Evolutionary conservation across 371 early-diverging fungal species (phyloP), one percentile per base, ranked within the genome.

Genomic region (Dichotomocladium elegans): DNA sequence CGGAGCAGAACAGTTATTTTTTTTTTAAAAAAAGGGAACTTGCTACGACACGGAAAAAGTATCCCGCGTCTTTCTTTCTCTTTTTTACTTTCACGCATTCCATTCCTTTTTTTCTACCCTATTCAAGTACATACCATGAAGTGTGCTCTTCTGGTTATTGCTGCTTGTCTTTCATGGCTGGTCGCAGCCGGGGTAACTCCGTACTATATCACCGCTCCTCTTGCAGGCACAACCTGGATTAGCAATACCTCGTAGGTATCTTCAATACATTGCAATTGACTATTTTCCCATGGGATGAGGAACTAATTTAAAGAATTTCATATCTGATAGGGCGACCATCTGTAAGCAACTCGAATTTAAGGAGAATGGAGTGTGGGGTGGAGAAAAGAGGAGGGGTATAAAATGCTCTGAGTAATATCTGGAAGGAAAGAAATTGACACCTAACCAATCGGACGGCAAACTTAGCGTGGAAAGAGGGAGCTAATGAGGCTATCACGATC

Each of bases 381-480:
- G n/a, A n/a, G n/a, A n/a, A n/a, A n/a, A n/a, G n/a, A n/a, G n/a
- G n/a, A n/a, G n/a, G n/a, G n/a, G n/a, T n/a, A n/a, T n/a, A n/a
- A n/a, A n/a, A n/a, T n/a, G n/a, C n/a, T n/a, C n/a, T n/a, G n/a
- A n/a, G n/a, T n/a, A n/a, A n/a, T n/a, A n/a, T n/a, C n/a, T n/a
- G n/a, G n/a, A 37, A 37, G 37, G 19, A 37, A 15, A 37, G 37
- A n/a, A 37, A 7, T 21, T 6, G 21, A 17, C 21, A 21, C n/a
- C 21, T 37, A 37, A 15, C 14, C 21, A 5, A n/a, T 37, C 35
- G 37, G 37, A 1, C 15, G 21, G n/a, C 5, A 17, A 15, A 6
- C 10, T n/a, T 41, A 58, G 58, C 12, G 22, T 58, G 58, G 58
- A 25, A 21, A 12, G 52, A 58, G 21, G 58, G 58, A 3, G 21